Evolutionary conservation across 2,329 filamentous ascomycete species (phyloP), one percentile per base, ranked within the genome.

Genomic region (Pestalotiopsis sp.): DNA sequence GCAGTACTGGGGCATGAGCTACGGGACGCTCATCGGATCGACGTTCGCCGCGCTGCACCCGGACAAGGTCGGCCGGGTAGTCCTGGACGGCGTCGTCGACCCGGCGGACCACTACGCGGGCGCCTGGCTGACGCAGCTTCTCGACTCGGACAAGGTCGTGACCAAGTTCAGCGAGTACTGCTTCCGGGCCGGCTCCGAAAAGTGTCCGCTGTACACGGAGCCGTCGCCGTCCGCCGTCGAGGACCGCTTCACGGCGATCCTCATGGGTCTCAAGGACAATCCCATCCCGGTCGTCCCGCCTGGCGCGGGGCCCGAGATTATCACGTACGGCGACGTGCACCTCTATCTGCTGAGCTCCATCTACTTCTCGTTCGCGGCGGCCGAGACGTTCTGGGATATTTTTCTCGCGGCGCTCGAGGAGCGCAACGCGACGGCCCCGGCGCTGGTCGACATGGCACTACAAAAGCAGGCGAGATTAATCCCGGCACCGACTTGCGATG

Each of bases 121-220:
- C 20, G 68, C 66, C 3, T 69, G 78, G 17, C 48, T 68, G 7
- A 75, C 75, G 13, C 73, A 77, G 14, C 75, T 77, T 3, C 64
- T 66, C 4, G 77, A 80, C 61, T 76, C 77, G 0, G 70, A 77
- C 35, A 71, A 74, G 3, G 73, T 76, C 1, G 66, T 81, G 11
- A 68, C 73, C 9, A 79, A 77, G 0, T 78, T 80, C 20, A 71
- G 79, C 10, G 75, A 78, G 3, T 76, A 80, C 65, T 81, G 79
- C 66, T 67, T 69, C 24, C 9, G n/a, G 13, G 30, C 44, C 13
- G 63, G 63, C 10, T 5, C 63, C 6, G 63, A 65, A 7, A 65
- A 65, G 6, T 65, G 44, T 17, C 63, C 63, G 17, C 63, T 65
- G n/a, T 65, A 57, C 30, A 55, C 20, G 13, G 10, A 1, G 10